Evolutionary conservation across 2,329 filamentous ascomycete genomes (phyloP).

Genomic region (Fusarium siculi): DNA sequence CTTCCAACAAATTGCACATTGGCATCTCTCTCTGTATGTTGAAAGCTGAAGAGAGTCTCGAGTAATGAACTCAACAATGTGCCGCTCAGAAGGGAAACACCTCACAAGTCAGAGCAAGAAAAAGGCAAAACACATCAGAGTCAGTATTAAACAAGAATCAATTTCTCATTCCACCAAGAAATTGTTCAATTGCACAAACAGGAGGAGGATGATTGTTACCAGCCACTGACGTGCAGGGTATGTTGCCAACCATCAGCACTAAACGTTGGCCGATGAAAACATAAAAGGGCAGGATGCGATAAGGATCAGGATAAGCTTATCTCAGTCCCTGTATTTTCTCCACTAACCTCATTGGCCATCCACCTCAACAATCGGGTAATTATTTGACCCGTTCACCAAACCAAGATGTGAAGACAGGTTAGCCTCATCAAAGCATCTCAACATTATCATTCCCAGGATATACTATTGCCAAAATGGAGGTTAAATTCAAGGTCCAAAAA

Average conservation of each 20-base stretch:
- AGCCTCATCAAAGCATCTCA: neutral
- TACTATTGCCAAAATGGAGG: neutral
- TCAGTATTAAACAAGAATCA: rapidly evolving
- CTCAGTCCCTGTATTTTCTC: neutral
- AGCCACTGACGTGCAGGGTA: neutral
- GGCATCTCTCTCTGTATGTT: rapidly evolving
- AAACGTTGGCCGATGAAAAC: neutral
- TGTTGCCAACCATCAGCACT: too few species aligned
- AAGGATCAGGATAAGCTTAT: neutral
- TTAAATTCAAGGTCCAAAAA: neutral
- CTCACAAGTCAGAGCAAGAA: rapidly evolving
- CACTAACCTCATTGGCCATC: neutral
- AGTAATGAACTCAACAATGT: too few species aligned
- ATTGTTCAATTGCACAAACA: neutral
- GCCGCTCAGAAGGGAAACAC: rapidly evolving
- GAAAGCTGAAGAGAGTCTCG: too few species aligned
- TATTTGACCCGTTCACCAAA: neutral
- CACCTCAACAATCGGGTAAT: neutral
- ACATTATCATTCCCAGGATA: neutral
- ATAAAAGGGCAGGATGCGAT: neutral
- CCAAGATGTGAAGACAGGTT: neutral
- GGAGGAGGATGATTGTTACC: neutral
- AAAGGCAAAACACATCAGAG: neutral
- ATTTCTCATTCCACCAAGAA: rapidly evolving
- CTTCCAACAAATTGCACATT: rapidly evolving